Evolutionary conservation across 2,329 filamentous ascomycete genomes (phyloP), one percentile per base, ranked within the genome.

Genomic region (Corynespora cassiicola): DNA sequence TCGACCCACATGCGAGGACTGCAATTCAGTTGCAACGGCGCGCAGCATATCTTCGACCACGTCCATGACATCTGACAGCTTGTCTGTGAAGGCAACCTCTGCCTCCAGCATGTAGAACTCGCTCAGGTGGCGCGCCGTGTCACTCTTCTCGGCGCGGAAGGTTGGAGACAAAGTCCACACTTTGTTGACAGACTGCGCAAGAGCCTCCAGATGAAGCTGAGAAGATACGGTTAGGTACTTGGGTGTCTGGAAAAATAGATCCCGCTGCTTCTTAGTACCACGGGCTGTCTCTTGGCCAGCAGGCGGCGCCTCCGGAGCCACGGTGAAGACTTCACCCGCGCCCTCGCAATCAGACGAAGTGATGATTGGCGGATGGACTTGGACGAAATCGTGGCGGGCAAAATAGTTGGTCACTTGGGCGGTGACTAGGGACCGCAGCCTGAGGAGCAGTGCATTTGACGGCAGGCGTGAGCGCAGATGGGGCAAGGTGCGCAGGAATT

Each of bases 71-170:
- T 79, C 74, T 19, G 79, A 73, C 50, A 96, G 75, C 48, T 83
- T 74, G 30, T 87, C 77, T 26, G 86, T 80, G 65, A 96, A 96
- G 58, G 84, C 86, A 64, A 91, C 75, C 68, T 99, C 94, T 11
- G 86, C 91, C 70, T 99, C 94, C 2, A 99, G 80, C 94, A 99
- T 97, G 72, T 97, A 97, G 61, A 99, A 97, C 63, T 99, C 94
- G 73, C 90, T 96, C 45, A 99, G 76, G 70, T 99, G 94, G 18
- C 94, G 84, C 5, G 90, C 85, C 0, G 94, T 97, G 61, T 97
- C 91, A 69, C 90, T 96, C 47, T 66, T 67, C 26, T 67, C 94
- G 4, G 94, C 94, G 23, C 94, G 84, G 63, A 99, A 99, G 0
- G 90, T 95, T 3, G 94, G 94, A 4, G 91, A 94, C 8, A 99